A percentile compares a stretch with the other conserved stretches of the same genome.
phyloP scores from a whole-genome alignment of 352 stramenopile species.

The Phytophthora brassicae region DNA sequence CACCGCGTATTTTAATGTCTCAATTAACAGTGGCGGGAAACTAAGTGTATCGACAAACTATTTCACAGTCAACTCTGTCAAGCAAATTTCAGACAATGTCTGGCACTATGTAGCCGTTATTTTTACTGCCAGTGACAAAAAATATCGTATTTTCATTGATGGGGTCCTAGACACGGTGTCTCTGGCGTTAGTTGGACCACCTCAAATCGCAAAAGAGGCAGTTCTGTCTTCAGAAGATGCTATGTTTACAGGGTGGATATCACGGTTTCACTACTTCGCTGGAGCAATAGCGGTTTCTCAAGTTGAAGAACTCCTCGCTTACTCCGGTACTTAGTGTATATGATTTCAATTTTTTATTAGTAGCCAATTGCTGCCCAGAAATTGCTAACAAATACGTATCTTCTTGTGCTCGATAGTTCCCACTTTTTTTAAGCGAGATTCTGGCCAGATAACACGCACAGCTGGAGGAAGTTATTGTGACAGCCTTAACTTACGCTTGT shows the following conservation, averaged over 20 bases:
- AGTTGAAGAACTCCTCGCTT: slow-evolving; percentile 38
- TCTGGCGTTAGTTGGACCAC: not conserved
- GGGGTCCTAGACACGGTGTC: slow-evolving; percentile 8
- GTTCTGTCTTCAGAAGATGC: slow-evolving; percentile 23
- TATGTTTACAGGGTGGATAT: slow-evolving; percentile 50
- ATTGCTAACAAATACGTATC: no score
- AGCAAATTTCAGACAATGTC: slow-evolving; percentile 6
- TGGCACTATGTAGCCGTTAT: slow-evolving; percentile 30
- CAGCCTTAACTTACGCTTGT: slow-evolving; percentile 35
- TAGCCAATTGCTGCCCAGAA: no score
- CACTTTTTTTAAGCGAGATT: slow-evolving; percentile 12
- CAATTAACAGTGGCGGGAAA: slow-evolving; percentile 12
- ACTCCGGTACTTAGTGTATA: slow-evolving; percentile 54
- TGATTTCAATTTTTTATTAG: not conserved
- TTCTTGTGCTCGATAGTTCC: no score
- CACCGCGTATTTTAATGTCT: slow-evolving; percentile 19
- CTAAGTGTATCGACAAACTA: slow-evolving; percentile 4
- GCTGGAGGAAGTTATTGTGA: slow-evolving; percentile 29
- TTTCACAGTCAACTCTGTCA: not conserved
- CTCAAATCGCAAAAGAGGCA: slow-evolving; percentile 17
- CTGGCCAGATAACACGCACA: not conserved
- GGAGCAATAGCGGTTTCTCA: slow-evolving; percentile 37
- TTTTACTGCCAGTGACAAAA: slow-evolving; percentile 14
- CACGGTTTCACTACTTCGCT: slow-evolving; percentile 46
- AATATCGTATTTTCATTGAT: slow-evolving; percentile 20